Evolutionary conservation across 257 asterid species (phyloP).

Genomic region (Ocimum tenuiflorum): DNA sequence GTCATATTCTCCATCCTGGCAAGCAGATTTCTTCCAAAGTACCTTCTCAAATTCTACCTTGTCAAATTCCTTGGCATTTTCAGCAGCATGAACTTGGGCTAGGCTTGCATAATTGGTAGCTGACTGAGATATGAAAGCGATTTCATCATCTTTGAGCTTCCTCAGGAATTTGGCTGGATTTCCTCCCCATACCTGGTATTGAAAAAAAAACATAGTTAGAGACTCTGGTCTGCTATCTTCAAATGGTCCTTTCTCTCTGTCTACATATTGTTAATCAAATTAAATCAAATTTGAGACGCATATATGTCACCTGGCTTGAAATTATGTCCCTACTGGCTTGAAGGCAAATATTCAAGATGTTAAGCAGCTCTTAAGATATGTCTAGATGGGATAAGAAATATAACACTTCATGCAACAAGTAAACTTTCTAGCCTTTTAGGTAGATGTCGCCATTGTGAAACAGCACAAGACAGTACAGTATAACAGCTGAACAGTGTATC

Average conservation of each 20-base stretch:
- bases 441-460: background rate
- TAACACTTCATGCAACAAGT: background rate
- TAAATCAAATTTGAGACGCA: background rate
- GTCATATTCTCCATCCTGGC: conserved; percentile 48
- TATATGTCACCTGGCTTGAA: background rate
- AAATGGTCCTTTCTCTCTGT: conserved; percentile 1
- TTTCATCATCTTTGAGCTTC: conserved; percentile 84
- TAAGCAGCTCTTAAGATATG: conserved; percentile 7
- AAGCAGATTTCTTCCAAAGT: conserved; percentile 53
- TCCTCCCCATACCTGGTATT: conserved; percentile 88
- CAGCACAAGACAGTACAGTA: background rate
- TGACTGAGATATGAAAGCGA: conserved; percentile 73
- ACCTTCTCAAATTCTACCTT: conserved; percentile 78
- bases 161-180: conserved; percentile 93
- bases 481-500: background rate
- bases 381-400: background rate
- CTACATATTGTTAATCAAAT: background rate
- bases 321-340: background rate
- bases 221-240: background rate
- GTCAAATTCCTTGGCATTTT: conserved; percentile 72
- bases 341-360: background rate
- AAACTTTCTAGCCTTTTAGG: background rate
- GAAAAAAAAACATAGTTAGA: conserved; percentile 12
- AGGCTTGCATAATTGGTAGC: conserved; percentile 68
- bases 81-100: conserved; percentile 82